Base-by-base conservation (phyloP, 176 grass and related monocot genomes). In the Oryza punctata region DNA sequence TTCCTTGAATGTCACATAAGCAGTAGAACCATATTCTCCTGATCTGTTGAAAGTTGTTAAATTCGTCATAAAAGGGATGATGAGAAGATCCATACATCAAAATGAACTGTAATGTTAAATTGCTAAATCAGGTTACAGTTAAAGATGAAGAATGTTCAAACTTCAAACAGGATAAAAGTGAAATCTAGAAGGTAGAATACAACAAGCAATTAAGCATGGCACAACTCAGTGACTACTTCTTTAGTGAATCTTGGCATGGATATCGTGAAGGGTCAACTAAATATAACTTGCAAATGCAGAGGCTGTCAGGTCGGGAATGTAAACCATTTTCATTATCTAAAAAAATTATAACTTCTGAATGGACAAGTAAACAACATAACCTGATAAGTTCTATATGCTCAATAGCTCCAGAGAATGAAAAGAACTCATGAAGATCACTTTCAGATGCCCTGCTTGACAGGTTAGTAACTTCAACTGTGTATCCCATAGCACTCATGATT, bases 1-100 rank as follows among this genome's bases (percentile, higher is more conserved):
- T 66, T 96, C 93, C 85, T 86, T 95, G 91, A 99, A 99, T 75
- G 96, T 96, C 82, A 99, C 96, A 77, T 96, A 94, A 84, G 93
- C 93, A 87, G 91, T 96, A 64, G 96, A 90, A 52, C 72, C 87
- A 87, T 98, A 94, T 18, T 85, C 93, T 83, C 87, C 96, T 35
- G 93, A 89, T 82, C 93, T 99, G 80, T 59, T 77, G 18, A 57
- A 23, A 78, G 37, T 64, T 74, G 18, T 76, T 29, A 78, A 74
- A 72, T 82, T 70, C 21, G 40, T 79, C 82, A 87, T 27, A 86
- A 64, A 85, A 76, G 45, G 37, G 52, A 85, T 78, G 49, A 49
- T 41, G 24, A 68, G 23, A 10, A 73, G 13, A 76, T 28, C 25
- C 25, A 4, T 1, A 61, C 1, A 78, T 73, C 57, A 4, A 54